Base-by-base conservation (phyloP, 2,329 filamentous ascomycete genomes). In the Lachnellula willkommii region DNA sequence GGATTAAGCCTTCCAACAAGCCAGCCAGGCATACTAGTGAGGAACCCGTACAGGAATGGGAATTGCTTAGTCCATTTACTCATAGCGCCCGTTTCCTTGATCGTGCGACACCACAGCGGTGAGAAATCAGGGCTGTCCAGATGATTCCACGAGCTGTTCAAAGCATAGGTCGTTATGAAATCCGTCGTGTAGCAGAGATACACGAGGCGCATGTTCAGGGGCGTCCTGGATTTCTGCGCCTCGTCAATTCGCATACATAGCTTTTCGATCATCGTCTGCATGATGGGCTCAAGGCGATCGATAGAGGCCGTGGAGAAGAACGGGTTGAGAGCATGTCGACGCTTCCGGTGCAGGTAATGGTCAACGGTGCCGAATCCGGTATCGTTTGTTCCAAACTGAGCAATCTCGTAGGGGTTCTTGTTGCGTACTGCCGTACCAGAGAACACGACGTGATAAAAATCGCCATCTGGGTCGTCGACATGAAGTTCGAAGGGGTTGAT, bases 131-230 rank as follows among this genome's bases (percentile, higher is more conserved):
- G 52, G 37, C 47, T 55, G 24, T 66, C 62, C 8, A 66, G 54
- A 50, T 58, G 53, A 46, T 65, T 58, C 57, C 60, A 60, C 39
- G 50, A 59, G 9, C 57, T 45, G 36, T 61, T 69, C 17, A 70
- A 63, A 20, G 61, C 61, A 60, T 69, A 70, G 32, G 65, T 55
- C 17, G 64, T 68, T 36, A 70, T 64, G 7, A 67, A 60, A 58
- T 71, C 69, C 12, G 61, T 65, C 12, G 60, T 56, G 14, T 59
- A 53, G 49, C 56, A 64, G 42, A 54, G 54, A 46, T 60, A 63
- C 7, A 57, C 54, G 20, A 55, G 20, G 11, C 54, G 50, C 55
- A 66, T 61, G 8, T 48, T 36, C 46, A 63, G 47, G n/a, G 51
- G 52, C 32, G 54, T 43, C 12, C 51, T 52, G 5, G 46, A 52